phyloP scores from a whole-genome alignment of 2,329 filamentous ascomycete species.

The Microascus cirrosus region DNA sequence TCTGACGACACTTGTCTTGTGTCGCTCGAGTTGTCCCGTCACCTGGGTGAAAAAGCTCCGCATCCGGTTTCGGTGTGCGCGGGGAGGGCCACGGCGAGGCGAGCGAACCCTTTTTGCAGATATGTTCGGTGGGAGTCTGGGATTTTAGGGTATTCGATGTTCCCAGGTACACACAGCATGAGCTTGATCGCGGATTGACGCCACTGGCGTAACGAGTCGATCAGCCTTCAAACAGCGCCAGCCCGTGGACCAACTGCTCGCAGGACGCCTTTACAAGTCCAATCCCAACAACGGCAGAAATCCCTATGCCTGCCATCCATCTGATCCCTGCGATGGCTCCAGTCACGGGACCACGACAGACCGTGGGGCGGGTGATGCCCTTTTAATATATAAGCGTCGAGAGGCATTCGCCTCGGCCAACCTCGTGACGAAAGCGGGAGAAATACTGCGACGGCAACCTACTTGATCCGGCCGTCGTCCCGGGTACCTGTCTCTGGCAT shows the following conservation, averaged over 20 bases:
- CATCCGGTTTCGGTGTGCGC: not conserved
- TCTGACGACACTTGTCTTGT: conserved; percentile 3
- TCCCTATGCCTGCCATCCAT: too few relatives aligned
- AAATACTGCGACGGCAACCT: not conserved
- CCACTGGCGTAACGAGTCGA: not conserved
- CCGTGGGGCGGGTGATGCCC: too few relatives aligned
- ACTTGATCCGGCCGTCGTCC: not conserved
- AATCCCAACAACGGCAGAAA: too few relatives aligned
- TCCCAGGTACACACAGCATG: not conserved
- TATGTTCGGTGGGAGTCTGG: too few relatives aligned
- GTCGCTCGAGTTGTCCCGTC: not conserved
- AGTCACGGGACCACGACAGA: too few relatives aligned
- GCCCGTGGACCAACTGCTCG: too few relatives aligned
- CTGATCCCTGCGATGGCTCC: too few relatives aligned
- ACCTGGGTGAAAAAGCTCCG: not conserved
- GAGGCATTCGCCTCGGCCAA: not conserved
- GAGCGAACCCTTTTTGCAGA: too few relatives aligned
- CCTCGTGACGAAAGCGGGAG: not conserved
- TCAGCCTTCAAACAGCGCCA: not conserved
- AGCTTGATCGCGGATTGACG: not conserved
- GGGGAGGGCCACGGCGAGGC: not conserved
- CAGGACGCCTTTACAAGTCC: too few relatives aligned
- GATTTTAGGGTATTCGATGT: not conserved
- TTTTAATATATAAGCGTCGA: too few relatives aligned
- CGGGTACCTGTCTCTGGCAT: not conserved